Evolutionary conservation across 495 filamentous ascomycete genomes (phyloP), one percentile per base, ranked within the genome.

Genomic region (Terfezia claveryi): DNA sequence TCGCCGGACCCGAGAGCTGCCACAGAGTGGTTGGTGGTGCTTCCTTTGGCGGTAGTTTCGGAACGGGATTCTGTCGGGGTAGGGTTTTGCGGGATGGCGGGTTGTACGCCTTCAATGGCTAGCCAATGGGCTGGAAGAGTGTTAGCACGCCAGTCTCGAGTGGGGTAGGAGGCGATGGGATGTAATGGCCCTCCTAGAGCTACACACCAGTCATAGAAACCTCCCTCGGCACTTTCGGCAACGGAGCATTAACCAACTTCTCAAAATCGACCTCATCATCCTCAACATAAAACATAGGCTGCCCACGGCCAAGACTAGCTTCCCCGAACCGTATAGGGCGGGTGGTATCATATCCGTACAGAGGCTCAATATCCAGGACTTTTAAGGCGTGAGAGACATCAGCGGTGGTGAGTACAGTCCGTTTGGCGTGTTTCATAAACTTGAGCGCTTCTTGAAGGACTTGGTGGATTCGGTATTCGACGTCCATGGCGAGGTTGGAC

Each of bases 191-290:
- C 14, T 14, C 12, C 14, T 46, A 46, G 4, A 46, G 17, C 14
- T 46, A 64, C 73, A 61, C 68, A 92, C 87, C 80, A 9, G 91
- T 96, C 63, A 94, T 87, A 27, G 80, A 81, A 38, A 89, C 80
- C 64, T 98, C 91, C n/a, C 87, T 71, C 7, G 91, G 92, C 11
- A 98, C 87, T 62, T 88, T 95, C 8, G 91, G 91, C 55, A 98
- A 69, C 7, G 91, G 85, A 44, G 83, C 83, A 71, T 98, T 98
- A 66, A 98, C 96, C 59, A 98, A 69, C 70, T 95, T 95, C 70
- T 98, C 91, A 64, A 98, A 95, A 65, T 98, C 91, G 36, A 95
- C 81, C 71, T 98, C 91, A 62, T 98, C 91, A 69, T 98, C 91
- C 65, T 98, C 92, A 36, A 98, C 82, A 62, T 98, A 98, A 72